Evolutionary conservation across 208 protist species (phyloP).

Genomic region (Trypanosoma avium): DNA sequence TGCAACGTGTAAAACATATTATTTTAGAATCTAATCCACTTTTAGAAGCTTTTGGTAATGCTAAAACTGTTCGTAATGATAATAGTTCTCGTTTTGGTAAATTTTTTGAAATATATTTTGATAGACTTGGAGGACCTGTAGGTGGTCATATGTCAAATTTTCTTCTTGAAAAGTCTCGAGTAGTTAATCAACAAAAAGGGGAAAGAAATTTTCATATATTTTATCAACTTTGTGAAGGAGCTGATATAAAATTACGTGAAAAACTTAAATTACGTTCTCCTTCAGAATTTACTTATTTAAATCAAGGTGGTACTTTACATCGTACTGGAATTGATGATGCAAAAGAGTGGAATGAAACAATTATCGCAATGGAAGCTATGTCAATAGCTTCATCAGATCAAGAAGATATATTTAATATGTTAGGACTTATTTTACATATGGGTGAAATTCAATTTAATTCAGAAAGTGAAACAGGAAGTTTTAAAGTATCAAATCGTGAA

Average conservation of each 20-base stretch:
- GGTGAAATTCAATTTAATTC: conserved; percentile 92
- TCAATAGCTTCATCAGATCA: conserved; percentile 79
- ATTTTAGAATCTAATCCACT: conserved; percentile 93
- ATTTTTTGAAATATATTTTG: conserved; percentile 92
- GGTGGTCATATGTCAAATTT: conserved; percentile 89
- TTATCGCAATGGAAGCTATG: conserved; percentile 91
- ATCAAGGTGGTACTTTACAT: conserved; percentile 42
- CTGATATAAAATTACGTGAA: conserved; percentile 40
- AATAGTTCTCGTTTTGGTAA: conserved; percentile 94
- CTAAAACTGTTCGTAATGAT: conserved; percentile 92
- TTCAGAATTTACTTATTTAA: conserved; percentile 72
- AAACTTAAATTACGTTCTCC: conserved; percentile 34
- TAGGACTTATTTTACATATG: conserved; percentile 94
- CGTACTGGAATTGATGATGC: conserved; percentile 87
- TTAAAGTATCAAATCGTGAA: conserved; percentile 31
- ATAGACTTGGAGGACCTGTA: conserved; percentile 68
- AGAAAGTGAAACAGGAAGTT: conserved; percentile 17
- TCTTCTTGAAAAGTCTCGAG: conserved; percentile 91
- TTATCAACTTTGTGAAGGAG: conserved; percentile 89
- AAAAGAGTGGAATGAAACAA: conserved; percentile 70
- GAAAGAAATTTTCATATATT: conserved; percentile 97
- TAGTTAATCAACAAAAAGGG: conserved; percentile 73
- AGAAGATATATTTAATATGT: conserved; percentile 68
- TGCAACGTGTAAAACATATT: conserved; percentile 91
- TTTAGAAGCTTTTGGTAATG: conserved; percentile 93